Base-by-base conservation (phyloP, 345 rosid genomes). In the Trapa bicornis region DNA sequence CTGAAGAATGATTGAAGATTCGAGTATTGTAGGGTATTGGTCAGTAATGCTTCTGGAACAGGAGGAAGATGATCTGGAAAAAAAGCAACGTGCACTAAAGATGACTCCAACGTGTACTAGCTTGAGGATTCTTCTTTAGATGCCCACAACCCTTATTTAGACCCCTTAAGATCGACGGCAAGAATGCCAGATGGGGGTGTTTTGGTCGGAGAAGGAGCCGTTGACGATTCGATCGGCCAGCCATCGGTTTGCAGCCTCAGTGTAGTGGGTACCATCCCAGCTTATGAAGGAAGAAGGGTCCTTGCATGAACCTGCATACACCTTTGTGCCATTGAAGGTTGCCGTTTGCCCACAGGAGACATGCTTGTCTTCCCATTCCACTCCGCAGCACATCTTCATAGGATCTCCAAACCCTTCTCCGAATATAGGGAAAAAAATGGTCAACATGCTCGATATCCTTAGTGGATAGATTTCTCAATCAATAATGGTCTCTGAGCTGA, bases 161-260 rank as follows among this genome's bases (percentile, higher is more conserved):
- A 4, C 11, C 13, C 12, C 12, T 45, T 10, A 45, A 10, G 11
- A 10, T 45, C 13, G 7, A 22, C 79, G 85, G 72, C 98, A 92
- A 47, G 96, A 89, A 48, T 77, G 85, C 33, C 70, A 78, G 57
- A 87, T 63, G 32, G 89, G 89, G 70, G 80, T 67, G 12, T 80
- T 85, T 5, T 94, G 97, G 47, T 93, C 89, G 2, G 48, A 45
- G 48, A 45, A 45, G 48, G 48, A 45, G 48, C 48, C 48, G 48
- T 69, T 68, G 53, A 79, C 74, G 14, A 85, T 83, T 60, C 73
- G 93, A 63, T 75, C 79, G 71, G 96, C 91, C 65, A 87, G 76
- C 82, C 96, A 83, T 47, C 58, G 81, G 77, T 78, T 89, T 32
- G 96, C 96, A 42, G 86, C 79, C 73, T 86, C 74, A 37, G 84